Base-by-base conservation (phyloP, 2,329 filamentous ascomycete genomes). In the Beauveria rudraprayagi region DNA sequence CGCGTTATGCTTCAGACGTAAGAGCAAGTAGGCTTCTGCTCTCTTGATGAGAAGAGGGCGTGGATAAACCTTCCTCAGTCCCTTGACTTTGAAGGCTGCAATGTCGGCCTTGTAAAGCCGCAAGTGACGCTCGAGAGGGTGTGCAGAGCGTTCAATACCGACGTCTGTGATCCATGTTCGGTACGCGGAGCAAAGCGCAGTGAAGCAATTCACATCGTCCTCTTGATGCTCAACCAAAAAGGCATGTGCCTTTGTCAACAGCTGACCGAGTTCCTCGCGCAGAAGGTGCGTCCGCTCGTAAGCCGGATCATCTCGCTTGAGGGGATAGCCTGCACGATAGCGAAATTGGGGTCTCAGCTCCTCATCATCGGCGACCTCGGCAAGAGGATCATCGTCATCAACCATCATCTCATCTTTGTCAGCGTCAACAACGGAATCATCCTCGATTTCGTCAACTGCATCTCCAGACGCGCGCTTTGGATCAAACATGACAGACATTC, bases 91-190 rank as follows among this genome's bases (percentile, higher is more conserved):
- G 79, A 97, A 99, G 0, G 93, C 90, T 26, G 91, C 86, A 63
- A 92, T 89, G 68, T 99, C 94, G 6, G 91, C 88, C 67, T 88
- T 87, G 70, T 97, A 89, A 1, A 99, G 82, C 58, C 92, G 85
- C 5, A 89, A 85, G 16, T 97, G 87, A 22, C 94, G 83, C 71
- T 99, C 94, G 10, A 97, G 79, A 2, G 95, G 90, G 71, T 97
- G 94, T 0, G 94, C 93, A 19, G 93, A 97, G 63, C 93, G 84
- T 75, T 99, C 94, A 63, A 97, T 95, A 19, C 95, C 94, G 46
- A 99, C 92, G 69, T 99, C 94, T 1, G 96, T 92, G 68, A 99
- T 97, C 92, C 92, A 99, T 9, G 91, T 94, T 48, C 91, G 83
- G 72, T 97, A 99, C 1, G 93, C 91, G 24, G 89, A 89, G 74